Evolutionary conservation across 2,329 filamentous ascomycete species (phyloP).

Genomic region (Trichoderma simmonsii): DNA sequence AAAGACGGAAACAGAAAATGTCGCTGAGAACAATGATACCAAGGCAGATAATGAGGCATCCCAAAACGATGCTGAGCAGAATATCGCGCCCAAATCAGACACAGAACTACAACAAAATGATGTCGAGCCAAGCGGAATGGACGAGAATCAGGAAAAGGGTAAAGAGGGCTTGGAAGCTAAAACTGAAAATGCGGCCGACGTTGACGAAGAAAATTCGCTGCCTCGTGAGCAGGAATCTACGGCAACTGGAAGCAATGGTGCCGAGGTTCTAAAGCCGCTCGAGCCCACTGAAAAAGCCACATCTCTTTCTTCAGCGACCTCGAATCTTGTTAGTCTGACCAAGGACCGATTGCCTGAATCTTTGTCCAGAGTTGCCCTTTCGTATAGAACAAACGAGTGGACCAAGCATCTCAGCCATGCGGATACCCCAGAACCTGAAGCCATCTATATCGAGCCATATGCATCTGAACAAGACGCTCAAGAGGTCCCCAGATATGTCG

Average conservation of each 20-base stretch:
- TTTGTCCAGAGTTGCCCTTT: slow-evolving; percentile 72
- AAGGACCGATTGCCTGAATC: slow-evolving; percentile 64
- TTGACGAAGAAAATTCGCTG: not conserved
- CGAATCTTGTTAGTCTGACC: slow-evolving; percentile 49
- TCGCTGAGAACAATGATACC: not conserved
- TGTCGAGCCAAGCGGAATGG: not conserved
- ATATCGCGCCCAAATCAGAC: not conserved
- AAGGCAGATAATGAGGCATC: not conserved
- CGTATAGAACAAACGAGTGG: slow-evolving; percentile 93
- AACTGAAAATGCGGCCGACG: not conserved
- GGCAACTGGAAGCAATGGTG: not conserved
- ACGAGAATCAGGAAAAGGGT: not conserved
- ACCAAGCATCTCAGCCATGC: slow-evolving; percentile 81
- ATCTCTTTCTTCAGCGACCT: slow-evolving; percentile 42
- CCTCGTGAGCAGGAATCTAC: slow-evolving; percentile 14
- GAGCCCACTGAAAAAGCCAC: slow-evolving; percentile 35
- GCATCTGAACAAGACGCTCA: slow-evolving; percentile 23
- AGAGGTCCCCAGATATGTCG: slow-evolving; percentile 59
- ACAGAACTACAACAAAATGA: not conserved
- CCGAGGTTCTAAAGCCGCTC: not conserved
- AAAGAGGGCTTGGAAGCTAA: not conserved
- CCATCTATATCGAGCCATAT: slow-evolving; percentile 48
- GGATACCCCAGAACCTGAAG: slow-evolving; percentile 66
- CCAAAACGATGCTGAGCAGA: not conserved
- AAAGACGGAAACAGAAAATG: not conserved